Evolutionary conservation across 2,329 filamentous ascomycete genomes (phyloP), one percentile per base, ranked within the genome.

Genomic region (Monilinia polystroma): DNA sequence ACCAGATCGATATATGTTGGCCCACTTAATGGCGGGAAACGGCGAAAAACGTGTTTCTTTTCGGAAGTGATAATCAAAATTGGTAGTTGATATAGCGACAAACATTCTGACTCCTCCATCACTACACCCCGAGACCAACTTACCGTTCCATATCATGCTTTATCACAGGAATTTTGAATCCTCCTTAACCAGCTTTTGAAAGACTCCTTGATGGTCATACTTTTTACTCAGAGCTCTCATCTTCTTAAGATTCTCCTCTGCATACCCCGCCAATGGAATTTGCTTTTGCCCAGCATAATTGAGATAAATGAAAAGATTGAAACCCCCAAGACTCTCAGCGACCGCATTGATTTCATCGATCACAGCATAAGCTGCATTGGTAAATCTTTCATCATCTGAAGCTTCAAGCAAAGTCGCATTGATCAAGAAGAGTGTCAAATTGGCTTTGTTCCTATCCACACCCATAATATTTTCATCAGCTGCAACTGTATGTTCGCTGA

Each of bases 131-230:
- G 16, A 51, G n/a, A 4, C 2, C 4, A 23, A 7, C 32, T 38
- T 62, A 8, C 29, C 1, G 11, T 12, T 51, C 45, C 29, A 60
- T 26, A 20, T 7, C 29, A 14, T 2, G 26, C 23, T 51, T 29
- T 4, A 20, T 26, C 23, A 51, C 20, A 4, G 6, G 32, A 4
- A 74, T 35, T 58, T 75, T 68, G 72, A 74, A 4, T 71, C 72
- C 23, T 70, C 72, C 74, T 12, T 73, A 20, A 71, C 70, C 47
- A 72, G 59, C 32, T 38, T 71, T 67, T 75, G 73, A 52, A 76
- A 77, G 1, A 75, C 67, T 14, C 67, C 67, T 8, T 66, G 59
- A 0, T 72, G 72, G 63, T 76, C 76, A 63, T 74, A 76, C 64
- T 70, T 71, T 35, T 23, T 64, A 23, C 73, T 72, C 1, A 70